These are phyloP conservation scores for Ustilaginoidea virens DNA, from an alignment of 2,329 filamentous ascomycete genomes.

Conservation along the genomic window DNA sequence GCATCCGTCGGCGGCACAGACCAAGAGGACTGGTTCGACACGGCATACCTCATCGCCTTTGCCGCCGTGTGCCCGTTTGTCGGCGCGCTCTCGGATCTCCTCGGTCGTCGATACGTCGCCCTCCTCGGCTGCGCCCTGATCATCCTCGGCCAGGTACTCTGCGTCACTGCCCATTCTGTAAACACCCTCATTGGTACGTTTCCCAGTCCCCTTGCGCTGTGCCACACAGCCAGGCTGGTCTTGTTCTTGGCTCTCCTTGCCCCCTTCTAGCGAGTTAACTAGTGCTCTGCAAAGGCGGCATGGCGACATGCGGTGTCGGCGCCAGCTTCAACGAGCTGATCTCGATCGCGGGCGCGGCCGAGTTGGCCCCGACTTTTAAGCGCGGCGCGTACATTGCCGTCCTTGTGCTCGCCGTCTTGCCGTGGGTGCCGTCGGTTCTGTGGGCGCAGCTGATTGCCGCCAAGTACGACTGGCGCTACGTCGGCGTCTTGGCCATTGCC, in stretches of 20 bases:
- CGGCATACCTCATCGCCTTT: conserved; percentile 37
- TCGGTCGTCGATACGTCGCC: conserved; percentile 45
- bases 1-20: conserved; percentile 42
- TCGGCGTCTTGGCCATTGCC: conserved; percentile 34
- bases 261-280: no score
- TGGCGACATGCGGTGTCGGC: conserved; percentile 43
- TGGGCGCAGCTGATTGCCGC: conserved; percentile 39
- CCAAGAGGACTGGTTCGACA: conserved; percentile 45
- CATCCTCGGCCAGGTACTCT: conserved; percentile 43
- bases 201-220: neutral
- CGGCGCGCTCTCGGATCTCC: conserved; percentile 46
- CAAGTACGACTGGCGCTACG: conserved; percentile 35
- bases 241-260: neutral
- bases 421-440: conserved; percentile 43
- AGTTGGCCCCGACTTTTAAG: conserved; percentile 50
- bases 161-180: conserved; percentile 41
- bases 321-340: conserved; percentile 55
- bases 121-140: conserved; percentile 36
- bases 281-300: conserved; percentile 11
- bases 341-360: conserved; percentile 50
- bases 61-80: conserved; percentile 48
- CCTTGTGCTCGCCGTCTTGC: conserved; percentile 45
- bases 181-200: conserved; percentile 41
- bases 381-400: conserved; percentile 47
- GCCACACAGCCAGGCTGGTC: no score